Percentiles rank a stretch among this genome's conserved stretches.
Conservation (phyloP, 495 filamentous ascomycete genomes). For the Penicillium paxilli region DNA sequence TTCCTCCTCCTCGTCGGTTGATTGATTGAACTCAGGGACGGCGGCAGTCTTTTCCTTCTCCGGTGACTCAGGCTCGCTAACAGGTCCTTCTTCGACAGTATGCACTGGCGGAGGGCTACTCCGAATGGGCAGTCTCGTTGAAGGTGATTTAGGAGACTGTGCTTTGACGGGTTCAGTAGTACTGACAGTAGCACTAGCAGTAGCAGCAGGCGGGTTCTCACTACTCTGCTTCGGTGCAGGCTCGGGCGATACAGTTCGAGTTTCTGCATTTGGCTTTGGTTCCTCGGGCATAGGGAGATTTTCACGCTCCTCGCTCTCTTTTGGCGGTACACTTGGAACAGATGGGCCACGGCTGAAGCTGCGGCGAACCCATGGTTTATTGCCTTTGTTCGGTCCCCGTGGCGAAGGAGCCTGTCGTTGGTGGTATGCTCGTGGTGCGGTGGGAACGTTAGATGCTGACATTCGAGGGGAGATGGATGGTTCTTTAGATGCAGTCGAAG, state of each 20-base stretch:
- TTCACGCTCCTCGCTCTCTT: slow-evolving; percentile 44
- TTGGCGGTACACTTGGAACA: slow-evolving; percentile 30
- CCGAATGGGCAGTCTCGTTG: slow-evolving; percentile 17
- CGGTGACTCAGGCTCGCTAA: slow-evolving; percentile 6
- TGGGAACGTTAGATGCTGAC: slow-evolving; percentile 55
- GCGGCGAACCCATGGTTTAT: slow-evolving; percentile 65
- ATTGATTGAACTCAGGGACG: slow-evolving; percentile 35
- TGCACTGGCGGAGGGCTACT: slow-evolving; percentile 9
- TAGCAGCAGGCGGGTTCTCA: neutral
- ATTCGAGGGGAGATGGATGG: slow-evolving; percentile 50
- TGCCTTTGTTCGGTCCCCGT: slow-evolving; percentile 39
- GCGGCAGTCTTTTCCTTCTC: slow-evolving; percentile 7
- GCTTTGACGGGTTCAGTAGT: neutral
- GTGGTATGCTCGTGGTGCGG: slow-evolving; percentile 57
- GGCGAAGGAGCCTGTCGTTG: slow-evolving; percentile 31
- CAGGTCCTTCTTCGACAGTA: neutral
- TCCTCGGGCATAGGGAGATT: slow-evolving; percentile 27
- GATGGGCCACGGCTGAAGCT: slow-evolving; percentile 33
- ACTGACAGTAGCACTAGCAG: no score
- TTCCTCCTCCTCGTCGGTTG: slow-evolving; percentile 48
- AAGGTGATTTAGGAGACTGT: slow-evolving; percentile 11
- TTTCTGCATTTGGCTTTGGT: slow-evolving; percentile 19
- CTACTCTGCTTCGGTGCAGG: slow-evolving; percentile 1
- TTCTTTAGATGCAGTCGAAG: slow-evolving; percentile 32
- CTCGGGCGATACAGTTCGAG: slow-evolving; percentile 3